Percentiles rank a stretch among this genome's conserved stretches.
phyloP scores from a whole-genome alignment of 2,329 filamentous ascomycete genomes.

The Xylaria sp. region DNA sequence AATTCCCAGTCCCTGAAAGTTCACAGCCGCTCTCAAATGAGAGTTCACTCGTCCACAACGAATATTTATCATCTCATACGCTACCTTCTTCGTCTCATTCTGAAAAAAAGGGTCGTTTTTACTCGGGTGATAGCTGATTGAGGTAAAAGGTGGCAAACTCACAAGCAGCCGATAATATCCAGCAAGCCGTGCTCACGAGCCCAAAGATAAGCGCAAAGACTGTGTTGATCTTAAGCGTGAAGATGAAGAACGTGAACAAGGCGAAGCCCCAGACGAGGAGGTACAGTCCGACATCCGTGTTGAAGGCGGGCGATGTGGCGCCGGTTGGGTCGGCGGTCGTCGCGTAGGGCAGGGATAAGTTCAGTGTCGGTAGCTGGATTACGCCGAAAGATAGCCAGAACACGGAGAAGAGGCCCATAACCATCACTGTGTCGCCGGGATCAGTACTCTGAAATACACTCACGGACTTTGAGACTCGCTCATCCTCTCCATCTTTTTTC shows the following conservation, averaged over 20 bases:
- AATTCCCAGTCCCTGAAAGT: no score
- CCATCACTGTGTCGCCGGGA: slow-evolving; percentile 21
- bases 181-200: slow-evolving; percentile 51
- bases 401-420: slow-evolving; percentile 50
- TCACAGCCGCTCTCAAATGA: no score
- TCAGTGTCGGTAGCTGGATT: slow-evolving; percentile 55
- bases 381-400: slow-evolving; percentile 59
- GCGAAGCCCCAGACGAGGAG: slow-evolving; percentile 58
- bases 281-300: slow-evolving; percentile 55
- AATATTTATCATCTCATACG: no score
- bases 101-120: background rate
- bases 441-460: background rate
- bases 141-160: background rate
- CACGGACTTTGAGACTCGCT: background rate
- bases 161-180: slow-evolving; percentile 53
- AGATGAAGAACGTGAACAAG: slow-evolving; percentile 57
- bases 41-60: no score
- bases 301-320: slow-evolving; percentile 50
- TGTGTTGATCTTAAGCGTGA: slow-evolving; percentile 56
- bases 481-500: background rate
- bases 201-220: slow-evolving; percentile 57
- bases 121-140: background rate
- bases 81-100: background rate
- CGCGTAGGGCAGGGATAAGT: slow-evolving; percentile 51
- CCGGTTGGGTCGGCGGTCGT: slow-evolving; percentile 51